A percentile compares a stretch with the other conserved stretches of the same genome.
Conservation (phyloP, 2,329 filamentous ascomycete species). For the Pyrenochaeta sp. region DNA sequence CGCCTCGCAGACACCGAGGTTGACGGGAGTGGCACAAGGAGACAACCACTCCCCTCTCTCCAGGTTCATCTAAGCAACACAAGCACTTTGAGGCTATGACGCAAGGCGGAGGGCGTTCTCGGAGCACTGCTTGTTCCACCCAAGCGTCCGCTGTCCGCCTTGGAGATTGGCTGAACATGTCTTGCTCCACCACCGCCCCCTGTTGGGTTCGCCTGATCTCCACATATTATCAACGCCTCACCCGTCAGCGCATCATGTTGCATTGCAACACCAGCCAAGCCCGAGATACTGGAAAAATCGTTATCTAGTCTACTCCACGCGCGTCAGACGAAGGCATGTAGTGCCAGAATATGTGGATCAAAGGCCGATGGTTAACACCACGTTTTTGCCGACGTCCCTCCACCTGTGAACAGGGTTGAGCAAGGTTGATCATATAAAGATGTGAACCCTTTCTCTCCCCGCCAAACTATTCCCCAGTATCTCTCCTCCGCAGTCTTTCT, state of each 20-base stretch:
- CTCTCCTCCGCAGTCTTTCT: slow-evolving; percentile 28
- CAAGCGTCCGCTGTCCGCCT: slow-evolving; percentile 30
- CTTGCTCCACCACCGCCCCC: slow-evolving; percentile 29
- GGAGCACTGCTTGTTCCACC: slow-evolving; percentile 31
- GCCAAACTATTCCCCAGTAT: slow-evolving; percentile 25
- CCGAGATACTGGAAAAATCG: slow-evolving; percentile 36
- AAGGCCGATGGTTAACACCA: slow-evolving; percentile 15
- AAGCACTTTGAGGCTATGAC: slow-evolving; percentile 21
- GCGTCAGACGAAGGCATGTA: slow-evolving; percentile 28
- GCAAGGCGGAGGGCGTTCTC: slow-evolving; percentile 25
- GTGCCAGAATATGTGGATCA: slow-evolving; percentile 31
- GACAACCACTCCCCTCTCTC: background rate
- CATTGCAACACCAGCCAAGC: slow-evolving; percentile 38
- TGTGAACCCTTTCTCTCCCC: slow-evolving; percentile 28
- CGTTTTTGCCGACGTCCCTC: slow-evolving; percentile 22
- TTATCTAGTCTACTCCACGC: slow-evolving; percentile 40
- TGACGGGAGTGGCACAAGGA: background rate
- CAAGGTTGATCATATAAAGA: slow-evolving; percentile 39
- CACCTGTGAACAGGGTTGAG: slow-evolving; percentile 14
- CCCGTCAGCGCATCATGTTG: slow-evolving; percentile 28
- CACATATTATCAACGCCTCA: slow-evolving; percentile 38
- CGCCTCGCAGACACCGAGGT: slow-evolving; percentile 1
- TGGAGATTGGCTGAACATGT: slow-evolving; percentile 31
- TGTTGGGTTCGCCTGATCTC: slow-evolving; percentile 34
- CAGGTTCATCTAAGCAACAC: background rate